Base-by-base conservation (phyloP, 495 filamentous ascomycete species). In the Penicillium ochrochloron region DNA sequence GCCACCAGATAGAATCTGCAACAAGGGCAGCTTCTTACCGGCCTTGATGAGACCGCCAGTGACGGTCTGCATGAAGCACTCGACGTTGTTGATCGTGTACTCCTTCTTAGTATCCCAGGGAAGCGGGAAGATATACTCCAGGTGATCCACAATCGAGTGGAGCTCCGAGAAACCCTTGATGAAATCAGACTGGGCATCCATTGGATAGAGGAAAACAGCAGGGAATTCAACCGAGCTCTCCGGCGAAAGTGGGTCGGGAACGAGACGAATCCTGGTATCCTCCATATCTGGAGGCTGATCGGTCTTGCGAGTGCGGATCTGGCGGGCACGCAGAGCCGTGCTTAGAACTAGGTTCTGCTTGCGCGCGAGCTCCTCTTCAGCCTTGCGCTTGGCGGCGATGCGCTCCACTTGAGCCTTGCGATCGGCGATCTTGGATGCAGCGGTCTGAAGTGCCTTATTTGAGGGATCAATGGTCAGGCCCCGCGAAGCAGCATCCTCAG, bases 11-110 rank as follows among this genome's bases (percentile, higher is more conserved):
- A 98, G 76, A 58, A 91, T 84, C 79, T 93, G 90, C 64, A 92
- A 70, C 64, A 97, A 71, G 23, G 86, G 80, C 59, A 92, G 77
- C 72, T 93, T 96, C 84, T 89, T 92, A n/a, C 95, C 94, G 0
- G 91, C 88, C 77, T 96, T 97, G 61, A 94, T 83, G 67, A 99
- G 68, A 12, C 95, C 96, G 0, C 94, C 93, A 0, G 81, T 78
- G 17, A 79, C 71, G 1, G 92, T 98, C 79, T 97, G 91, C 83
- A 94, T 90, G 72, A 90, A 99, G 66, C 90, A 94, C 68, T 97
- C 93, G n/a, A 97, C 91, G 9, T 68, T 74, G 8, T 80, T 75
- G 0, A 77, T 76, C 0, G 80, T 67, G 67, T 96, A 97, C 68
- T 90, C 89, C 5, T 84, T 76, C 66, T 83, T 79, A 17, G 72